phyloP scores from a whole-genome alignment of 1,284 basidiomycete genomes.

The Heterobasidion parviporum region DNA sequence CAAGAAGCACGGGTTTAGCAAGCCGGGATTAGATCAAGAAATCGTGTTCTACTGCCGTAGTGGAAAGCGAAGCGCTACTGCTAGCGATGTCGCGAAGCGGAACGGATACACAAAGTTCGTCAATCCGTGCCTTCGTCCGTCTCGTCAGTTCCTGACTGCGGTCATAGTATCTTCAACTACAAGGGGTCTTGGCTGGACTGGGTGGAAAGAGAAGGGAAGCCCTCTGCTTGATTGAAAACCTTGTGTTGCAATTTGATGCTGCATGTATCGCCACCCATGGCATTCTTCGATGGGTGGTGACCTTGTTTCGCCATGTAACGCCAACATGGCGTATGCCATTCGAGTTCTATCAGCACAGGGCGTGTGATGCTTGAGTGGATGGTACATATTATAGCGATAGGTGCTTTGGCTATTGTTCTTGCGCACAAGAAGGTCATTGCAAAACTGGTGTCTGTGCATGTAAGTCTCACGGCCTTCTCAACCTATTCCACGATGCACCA shows the following conservation, averaged over 20 bases:
- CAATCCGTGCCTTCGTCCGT: neutral
- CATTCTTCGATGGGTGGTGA: too few relatives aligned
- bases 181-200: slow-evolving; percentile 92
- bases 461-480: too few relatives aligned
- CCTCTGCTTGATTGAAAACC: slow-evolving; percentile 6
- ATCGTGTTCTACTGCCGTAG: slow-evolving; percentile 93
- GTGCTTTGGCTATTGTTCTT: too few relatives aligned
- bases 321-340: too few relatives aligned
- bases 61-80: slow-evolving; percentile 79
- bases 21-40: slow-evolving; percentile 72
- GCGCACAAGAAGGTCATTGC: too few relatives aligned
- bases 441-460: too few relatives aligned
- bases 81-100: slow-evolving; percentile 76
- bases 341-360: too few relatives aligned
- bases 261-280: neutral
- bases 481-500: too few relatives aligned
- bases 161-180: slow-evolving; percentile 74
- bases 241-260: neutral
- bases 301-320: too few relatives aligned
- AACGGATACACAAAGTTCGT: slow-evolving; percentile 82
- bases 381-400: too few relatives aligned
- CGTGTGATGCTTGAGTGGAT: too few relatives aligned
- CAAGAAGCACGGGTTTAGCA: slow-evolving; percentile 74
- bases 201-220: slow-evolving; percentile 54
- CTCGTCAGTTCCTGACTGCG: neutral